Percentiles rank a stretch among this genome's conserved stretches.
These are phyloP conservation scores for Hygrophorus russula DNA, from an alignment of 768 basidiomycete species.

Conservation along the genomic window DNA sequence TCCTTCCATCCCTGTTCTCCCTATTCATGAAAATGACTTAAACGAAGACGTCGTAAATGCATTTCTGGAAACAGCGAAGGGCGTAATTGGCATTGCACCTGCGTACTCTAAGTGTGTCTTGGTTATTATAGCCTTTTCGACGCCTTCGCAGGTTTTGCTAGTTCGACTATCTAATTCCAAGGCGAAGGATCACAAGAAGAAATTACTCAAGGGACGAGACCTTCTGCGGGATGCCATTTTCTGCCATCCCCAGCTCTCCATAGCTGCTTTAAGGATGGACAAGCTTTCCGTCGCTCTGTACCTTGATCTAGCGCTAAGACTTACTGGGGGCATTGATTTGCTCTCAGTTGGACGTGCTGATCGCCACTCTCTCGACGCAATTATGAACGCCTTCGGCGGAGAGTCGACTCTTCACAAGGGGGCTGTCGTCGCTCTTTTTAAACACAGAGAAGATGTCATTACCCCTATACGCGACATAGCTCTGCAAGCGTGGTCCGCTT, in stretches of 20 bases:
- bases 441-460: conserved; percentile 12
- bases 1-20: conserved; percentile 17
- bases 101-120: conserved; percentile 24
- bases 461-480: conserved; percentile 16
- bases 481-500: conserved; percentile 35
- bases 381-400: conserved; percentile 28
- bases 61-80: conserved; percentile 18
- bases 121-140: conserved; percentile 28
- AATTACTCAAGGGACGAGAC: conserved; percentile 5
- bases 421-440: conserved; percentile 20
- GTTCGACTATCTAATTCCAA: conserved; percentile 16
- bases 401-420: conserved; percentile 16
- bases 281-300: conserved; percentile 27
- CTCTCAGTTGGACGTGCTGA: conserved; percentile 18
- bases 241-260: conserved; percentile 15
- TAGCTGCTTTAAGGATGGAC: conserved; percentile 37
- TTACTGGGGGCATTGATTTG: conserved; percentile 28
- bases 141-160: conserved; percentile 21
- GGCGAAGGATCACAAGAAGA: conserved; percentile 2
- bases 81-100: conserved; percentile 31
- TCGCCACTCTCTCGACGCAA: conserved; percentile 22
- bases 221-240: conserved; percentile 23
- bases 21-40: conserved; percentile 17
- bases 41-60: conserved; percentile 12
- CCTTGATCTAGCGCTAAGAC: conserved; percentile 24